These are phyloP conservation scores for Penicillium decumbens DNA, from an alignment of 2,329 filamentous ascomycete species.

Conservation along the genomic window DNA sequence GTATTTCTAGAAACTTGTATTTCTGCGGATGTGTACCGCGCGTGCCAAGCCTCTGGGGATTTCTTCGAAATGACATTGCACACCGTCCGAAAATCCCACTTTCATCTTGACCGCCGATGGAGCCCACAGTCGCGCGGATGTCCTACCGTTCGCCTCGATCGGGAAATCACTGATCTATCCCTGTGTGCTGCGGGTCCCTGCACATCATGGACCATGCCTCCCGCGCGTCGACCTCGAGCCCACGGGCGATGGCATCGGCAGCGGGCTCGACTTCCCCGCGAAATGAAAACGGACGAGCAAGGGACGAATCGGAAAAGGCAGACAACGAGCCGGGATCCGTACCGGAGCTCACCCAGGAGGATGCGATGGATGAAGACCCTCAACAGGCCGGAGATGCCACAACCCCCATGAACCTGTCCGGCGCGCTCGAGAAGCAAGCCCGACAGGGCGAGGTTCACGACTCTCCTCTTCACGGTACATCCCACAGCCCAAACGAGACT, in stretches of 20 bases:
- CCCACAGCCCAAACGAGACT: background rate
- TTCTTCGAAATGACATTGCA: background rate
- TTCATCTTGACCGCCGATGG: constrained; percentile 8
- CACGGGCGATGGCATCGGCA: constrained; percentile 15
- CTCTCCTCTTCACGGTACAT: background rate
- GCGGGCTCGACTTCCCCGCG: constrained; percentile 10
- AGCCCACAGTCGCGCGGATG: constrained; percentile 2
- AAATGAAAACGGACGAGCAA: constrained; percentile 11
- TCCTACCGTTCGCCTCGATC: background rate
- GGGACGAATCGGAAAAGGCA: constrained; percentile 5
- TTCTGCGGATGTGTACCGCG: constrained; percentile 1
- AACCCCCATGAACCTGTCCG: constrained; percentile 18
- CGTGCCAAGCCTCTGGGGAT: constrained; percentile 13
- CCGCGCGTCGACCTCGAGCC: constrained; percentile 21
- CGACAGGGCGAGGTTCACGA: constrained; percentile 8
- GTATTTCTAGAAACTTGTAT: background rate
- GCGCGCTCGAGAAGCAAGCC: constrained; percentile 19
- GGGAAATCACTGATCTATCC: constrained; percentile 1
- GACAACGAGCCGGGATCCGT: background rate
- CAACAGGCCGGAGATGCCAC: constrained; percentile 1
- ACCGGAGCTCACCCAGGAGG: background rate
- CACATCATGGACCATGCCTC: constrained; percentile 33
- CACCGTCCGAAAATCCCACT: constrained; percentile 1
- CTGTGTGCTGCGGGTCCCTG: constrained; percentile 5
- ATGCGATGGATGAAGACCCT: constrained; percentile 10